Evolutionary conservation across 2,329 filamentous ascomycete species (phyloP).

Genomic region (Xylariaceae sp.): DNA sequence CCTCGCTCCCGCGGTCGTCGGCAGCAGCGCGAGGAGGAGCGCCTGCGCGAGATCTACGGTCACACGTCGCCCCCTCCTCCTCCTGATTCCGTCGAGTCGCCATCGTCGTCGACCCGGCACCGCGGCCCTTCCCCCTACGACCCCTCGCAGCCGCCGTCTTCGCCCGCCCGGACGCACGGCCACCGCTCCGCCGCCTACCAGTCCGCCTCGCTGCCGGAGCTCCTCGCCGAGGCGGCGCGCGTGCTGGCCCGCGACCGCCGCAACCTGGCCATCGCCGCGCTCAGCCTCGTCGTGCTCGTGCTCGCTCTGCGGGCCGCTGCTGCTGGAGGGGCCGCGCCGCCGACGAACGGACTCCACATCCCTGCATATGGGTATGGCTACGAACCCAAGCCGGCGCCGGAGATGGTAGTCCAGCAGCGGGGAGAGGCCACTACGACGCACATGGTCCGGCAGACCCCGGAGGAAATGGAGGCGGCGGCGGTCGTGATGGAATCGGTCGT

Average conservation of each 20-base stretch:
- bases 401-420: too few species aligned
- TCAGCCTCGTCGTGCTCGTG: conserved; percentile 46
- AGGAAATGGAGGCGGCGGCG: too few species aligned
- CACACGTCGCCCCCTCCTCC: conserved; percentile 16
- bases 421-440: too few species aligned
- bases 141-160: conserved; percentile 18
- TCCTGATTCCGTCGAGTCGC: conserved; percentile 5
- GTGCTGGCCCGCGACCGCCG: conserved; percentile 51
- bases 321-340: not conserved
- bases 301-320: conserved; percentile 34
- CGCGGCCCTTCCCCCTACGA: conserved; percentile 16
- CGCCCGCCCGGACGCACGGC: conserved; percentile 22
- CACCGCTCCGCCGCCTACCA: conserved; percentile 26
- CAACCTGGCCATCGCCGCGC: conserved; percentile 49
- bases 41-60: conserved; percentile 48
- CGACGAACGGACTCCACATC: too few species aligned
- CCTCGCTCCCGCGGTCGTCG: conserved; percentile 17
- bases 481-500: too few species aligned
- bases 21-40: conserved; percentile 39
- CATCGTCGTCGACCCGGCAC: conserved; percentile 1
- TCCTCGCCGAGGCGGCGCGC: conserved; percentile 45
- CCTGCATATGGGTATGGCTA: too few species aligned
- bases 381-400: too few species aligned
- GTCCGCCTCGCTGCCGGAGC: conserved; percentile 42
- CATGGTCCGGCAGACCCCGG: too few species aligned